phyloP scores from a whole-genome alignment of 139 green algal species.

The Gonium pectorale region DNA sequence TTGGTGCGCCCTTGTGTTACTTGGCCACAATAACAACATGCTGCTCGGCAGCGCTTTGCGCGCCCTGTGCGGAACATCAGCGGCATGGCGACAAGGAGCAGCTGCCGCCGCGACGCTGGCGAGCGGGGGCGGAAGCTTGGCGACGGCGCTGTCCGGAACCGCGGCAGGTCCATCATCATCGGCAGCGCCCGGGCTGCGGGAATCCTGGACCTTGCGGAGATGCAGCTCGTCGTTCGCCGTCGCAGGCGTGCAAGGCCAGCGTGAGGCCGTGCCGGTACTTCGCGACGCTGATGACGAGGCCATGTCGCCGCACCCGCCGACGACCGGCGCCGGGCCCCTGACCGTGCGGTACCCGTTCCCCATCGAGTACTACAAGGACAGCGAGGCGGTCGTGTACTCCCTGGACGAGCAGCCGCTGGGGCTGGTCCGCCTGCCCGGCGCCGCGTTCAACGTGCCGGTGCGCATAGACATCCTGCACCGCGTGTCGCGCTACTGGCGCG shows the following conservation, averaged over 20 bases:
- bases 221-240: not conserved
- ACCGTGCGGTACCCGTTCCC: constrained; percentile 50
- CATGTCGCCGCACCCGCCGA: constrained; percentile 32
- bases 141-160: not conserved
- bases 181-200: not conserved
- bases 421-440: constrained; percentile 49
- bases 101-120: not conserved
- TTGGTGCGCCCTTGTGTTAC: too few species aligned
- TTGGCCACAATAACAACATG: too few species aligned
- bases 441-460: constrained; percentile 72
- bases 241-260: not conserved
- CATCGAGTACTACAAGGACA: constrained; percentile 46
- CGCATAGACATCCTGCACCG: constrained; percentile 90
- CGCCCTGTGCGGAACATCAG: not conserved
- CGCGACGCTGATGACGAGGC: constrained; percentile 12
- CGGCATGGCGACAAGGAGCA: not conserved
- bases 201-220: not conserved
- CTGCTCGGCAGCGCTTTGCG: not conserved
- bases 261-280: not conserved
- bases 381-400: constrained; percentile 44
- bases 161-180: not conserved
- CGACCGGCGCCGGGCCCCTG: constrained; percentile 8
- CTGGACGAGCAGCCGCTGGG: constrained; percentile 42
- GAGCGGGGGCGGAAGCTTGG: not conserved
- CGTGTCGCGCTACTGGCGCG: constrained; percentile 90